Evolutionary conservation across 768 basidiomycete genomes (phyloP).

Genomic region (Kwoniella bestiolae): DNA sequence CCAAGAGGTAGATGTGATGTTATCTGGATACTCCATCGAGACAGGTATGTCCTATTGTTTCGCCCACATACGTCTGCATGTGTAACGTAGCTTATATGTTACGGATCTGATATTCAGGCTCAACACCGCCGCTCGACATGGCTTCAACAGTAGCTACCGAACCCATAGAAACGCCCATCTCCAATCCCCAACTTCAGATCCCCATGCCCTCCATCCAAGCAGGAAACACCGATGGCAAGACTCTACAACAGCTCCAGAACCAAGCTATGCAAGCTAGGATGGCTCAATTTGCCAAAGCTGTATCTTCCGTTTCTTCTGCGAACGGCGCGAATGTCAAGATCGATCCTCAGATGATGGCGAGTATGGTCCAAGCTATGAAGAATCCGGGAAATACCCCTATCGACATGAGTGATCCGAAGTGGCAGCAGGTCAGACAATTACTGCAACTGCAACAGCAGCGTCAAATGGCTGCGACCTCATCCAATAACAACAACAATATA

Average conservation of each 20-base stretch:
- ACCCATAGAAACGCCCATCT: constrained; percentile 22
- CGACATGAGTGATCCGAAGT: constrained; percentile 28
- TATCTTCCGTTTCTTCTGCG: constrained; percentile 2
- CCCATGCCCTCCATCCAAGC: not conserved
- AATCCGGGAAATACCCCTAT: constrained; percentile 25
- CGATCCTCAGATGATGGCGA: constrained; percentile 31
- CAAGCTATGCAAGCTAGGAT: constrained; percentile 24
- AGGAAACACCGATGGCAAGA: constrained; percentile 5
- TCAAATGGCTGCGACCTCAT: not conserved
- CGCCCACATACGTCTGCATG: not conserved
- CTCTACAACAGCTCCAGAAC: constrained; percentile 19
- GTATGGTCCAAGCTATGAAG: constrained; percentile 30
- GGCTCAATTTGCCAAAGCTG: constrained; percentile 26
- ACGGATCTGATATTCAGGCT: no score
- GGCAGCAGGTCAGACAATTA: constrained; percentile 26
- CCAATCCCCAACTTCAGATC: constrained; percentile 14
- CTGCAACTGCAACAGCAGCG: constrained; percentile 24
- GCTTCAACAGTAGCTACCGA: constrained; percentile 27
- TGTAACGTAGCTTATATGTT: no score
- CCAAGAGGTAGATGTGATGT: constrained; percentile 18
- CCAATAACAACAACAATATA: not conserved
- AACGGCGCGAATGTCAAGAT: constrained; percentile 8
- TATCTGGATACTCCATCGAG: constrained; percentile 27
- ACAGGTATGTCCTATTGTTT: constrained; percentile 10
- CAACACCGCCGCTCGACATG: constrained; percentile 18